Evolutionary conservation across 257 asterid genomes (phyloP).

Genomic region (Phtheirospermum japonicum): DNA sequence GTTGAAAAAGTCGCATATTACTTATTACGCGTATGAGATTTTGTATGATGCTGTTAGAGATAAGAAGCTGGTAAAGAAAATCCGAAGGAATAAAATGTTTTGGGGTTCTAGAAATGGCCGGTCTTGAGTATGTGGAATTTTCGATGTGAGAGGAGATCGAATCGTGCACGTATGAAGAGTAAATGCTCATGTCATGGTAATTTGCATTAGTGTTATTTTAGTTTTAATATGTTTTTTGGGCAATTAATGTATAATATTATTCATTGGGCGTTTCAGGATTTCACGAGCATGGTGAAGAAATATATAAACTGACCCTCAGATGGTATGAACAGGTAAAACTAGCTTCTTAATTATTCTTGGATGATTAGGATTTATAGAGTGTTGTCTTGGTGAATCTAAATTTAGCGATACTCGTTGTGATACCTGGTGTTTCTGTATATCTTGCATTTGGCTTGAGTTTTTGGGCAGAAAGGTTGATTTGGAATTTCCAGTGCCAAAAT

Average conservation of each 20-base stretch:
- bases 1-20: conserved; percentile 66
- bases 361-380: too few relatives aligned
- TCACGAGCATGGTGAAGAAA: conserved; percentile 23
- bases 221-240: conserved; percentile 18
- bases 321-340: conserved; percentile 18
- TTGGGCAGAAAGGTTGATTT: too few relatives aligned
- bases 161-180: conserved; percentile 16
- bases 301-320: conserved; percentile 8
- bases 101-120: conserved; percentile 21
- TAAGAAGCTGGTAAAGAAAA: conserved; percentile 58
- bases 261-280: conserved; percentile 22
- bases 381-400: too few relatives aligned
- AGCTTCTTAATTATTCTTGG: neutral
- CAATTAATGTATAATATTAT: neutral
- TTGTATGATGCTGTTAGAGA: conserved; percentile 73
- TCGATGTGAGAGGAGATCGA: conserved; percentile 4
- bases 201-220: conserved; percentile 18
- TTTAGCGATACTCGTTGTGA: too few relatives aligned
- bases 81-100: conserved; percentile 23
- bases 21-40: conserved; percentile 67
- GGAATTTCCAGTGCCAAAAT: too few relatives aligned
- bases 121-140: conserved; percentile 21
- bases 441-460: too few relatives aligned
- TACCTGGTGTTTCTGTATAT: too few relatives aligned
- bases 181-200: conserved; percentile 28